Conservation (phyloP, 352 stramenopile species). For the Phytophthora cryptogea region DNA sequence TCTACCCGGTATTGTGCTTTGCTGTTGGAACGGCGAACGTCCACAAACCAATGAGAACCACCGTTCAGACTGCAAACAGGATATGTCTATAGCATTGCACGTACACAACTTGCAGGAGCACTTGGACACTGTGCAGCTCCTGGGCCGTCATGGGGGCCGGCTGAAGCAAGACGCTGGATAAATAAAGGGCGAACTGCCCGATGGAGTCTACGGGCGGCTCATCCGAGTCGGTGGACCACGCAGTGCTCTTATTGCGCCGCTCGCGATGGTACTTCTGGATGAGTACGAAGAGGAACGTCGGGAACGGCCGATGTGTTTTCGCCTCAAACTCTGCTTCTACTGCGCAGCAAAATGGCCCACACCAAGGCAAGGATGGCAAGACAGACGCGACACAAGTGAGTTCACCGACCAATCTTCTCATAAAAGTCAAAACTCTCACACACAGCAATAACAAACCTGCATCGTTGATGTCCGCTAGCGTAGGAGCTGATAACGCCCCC, state of each 20-base stretch:
- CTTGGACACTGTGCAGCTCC: slow-evolving; percentile 72
- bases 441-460: slow-evolving; percentile 42
- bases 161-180: slow-evolving; percentile 65
- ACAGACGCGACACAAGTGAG: slow-evolving; percentile 29
- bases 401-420: background rate
- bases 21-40: slow-evolving; percentile 9
- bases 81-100: slow-evolving; percentile 21
- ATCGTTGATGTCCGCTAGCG: slow-evolving; percentile 58
- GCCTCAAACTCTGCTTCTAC: slow-evolving; percentile 88
- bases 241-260: slow-evolving; percentile 48
- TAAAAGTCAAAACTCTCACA: background rate
- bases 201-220: slow-evolving; percentile 83
- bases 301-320: slow-evolving; percentile 79
- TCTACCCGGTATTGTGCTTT: slow-evolving; percentile 54
- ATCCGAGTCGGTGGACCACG: slow-evolving; percentile 59
- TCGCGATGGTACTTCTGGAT: slow-evolving; percentile 89
- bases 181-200: slow-evolving; percentile 78
- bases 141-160: slow-evolving; percentile 53
- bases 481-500: slow-evolving; percentile 32
- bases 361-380: slow-evolving; percentile 23
- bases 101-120: slow-evolving; percentile 86
- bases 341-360: slow-evolving; percentile 43
- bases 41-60: background rate
- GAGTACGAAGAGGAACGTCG: slow-evolving; percentile 69
- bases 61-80: background rate